These are phyloP conservation scores for Peziza echinospora DNA, from an alignment of 495 filamentous ascomycete species.

Conservation along the genomic window DNA sequence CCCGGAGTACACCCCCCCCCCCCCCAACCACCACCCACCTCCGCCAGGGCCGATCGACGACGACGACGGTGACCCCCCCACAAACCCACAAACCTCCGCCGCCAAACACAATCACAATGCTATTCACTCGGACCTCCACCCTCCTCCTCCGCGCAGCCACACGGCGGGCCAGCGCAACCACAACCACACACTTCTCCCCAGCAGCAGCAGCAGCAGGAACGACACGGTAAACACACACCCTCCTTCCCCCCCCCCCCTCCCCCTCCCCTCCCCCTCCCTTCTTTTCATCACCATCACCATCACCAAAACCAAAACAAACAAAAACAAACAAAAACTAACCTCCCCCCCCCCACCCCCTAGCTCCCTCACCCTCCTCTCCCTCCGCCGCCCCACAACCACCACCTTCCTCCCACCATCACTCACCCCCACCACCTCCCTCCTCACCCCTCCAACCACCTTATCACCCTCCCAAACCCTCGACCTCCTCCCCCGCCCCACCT, in stretches of 20 bases:
- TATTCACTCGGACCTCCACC: background rate
- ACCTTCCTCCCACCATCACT: constrained; percentile 9
- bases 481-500: constrained; percentile 10
- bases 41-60: too few relatives aligned
- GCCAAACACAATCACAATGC: background rate
- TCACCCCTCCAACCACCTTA: constrained; percentile 17
- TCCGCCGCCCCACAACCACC: constrained; percentile 6
- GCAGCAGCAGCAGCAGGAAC: background rate
- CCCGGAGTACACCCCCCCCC: background rate
- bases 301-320: too few relatives aligned
- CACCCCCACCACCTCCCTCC: constrained; percentile 20
- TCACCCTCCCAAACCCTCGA: constrained; percentile 17
- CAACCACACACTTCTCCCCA: background rate
- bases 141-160: background rate
- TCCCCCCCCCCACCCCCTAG: background rate
- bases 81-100: background rate
- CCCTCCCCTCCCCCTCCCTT: background rate
- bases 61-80: too few relatives aligned
- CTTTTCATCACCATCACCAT: background rate
- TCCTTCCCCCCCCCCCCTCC: background rate
- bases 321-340: too few relatives aligned
- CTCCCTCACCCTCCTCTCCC: background rate
- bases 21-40: background rate
- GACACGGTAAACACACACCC: too few relatives aligned
- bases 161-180: background rate